Evolutionary conservation across 2,329 filamentous ascomycete species (phyloP).

Genomic region (Paecilomyces sp.): DNA sequence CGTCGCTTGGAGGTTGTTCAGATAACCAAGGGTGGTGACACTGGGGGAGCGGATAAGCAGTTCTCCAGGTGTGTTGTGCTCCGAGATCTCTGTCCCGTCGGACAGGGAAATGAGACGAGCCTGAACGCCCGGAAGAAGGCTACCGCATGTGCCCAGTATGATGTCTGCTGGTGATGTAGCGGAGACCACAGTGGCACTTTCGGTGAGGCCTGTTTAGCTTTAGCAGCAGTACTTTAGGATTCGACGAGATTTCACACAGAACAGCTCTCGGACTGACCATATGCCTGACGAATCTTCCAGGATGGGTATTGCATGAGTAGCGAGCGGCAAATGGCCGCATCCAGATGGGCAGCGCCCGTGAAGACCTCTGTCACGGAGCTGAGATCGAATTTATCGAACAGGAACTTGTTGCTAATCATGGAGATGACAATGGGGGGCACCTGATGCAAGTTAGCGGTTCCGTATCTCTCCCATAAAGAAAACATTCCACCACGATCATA

Average conservation of each 20-base stretch:
- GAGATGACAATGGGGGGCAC: conserved; percentile 64
- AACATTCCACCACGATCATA: too few relatives aligned
- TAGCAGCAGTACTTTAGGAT: too few relatives aligned
- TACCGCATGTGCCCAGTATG: conserved; percentile 60
- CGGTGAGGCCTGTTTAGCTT: conserved; percentile 49
- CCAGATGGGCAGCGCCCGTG: too few relatives aligned
- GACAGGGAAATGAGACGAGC: conserved; percentile 53
- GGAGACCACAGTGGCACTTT: conserved; percentile 57
- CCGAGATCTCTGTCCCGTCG: conserved; percentile 60
- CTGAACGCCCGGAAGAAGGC: conserved; percentile 53
- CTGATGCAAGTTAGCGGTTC: neutral
- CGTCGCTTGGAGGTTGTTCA: conserved; percentile 72
- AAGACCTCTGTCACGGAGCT: conserved; percentile 51
- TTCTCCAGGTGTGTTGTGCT: conserved; percentile 64
- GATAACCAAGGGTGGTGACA: conserved; percentile 62
- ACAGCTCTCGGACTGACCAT: too few relatives aligned
- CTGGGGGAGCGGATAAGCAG: conserved; percentile 65
- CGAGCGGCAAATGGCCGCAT: too few relatives aligned
- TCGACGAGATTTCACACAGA: too few relatives aligned
- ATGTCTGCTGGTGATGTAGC: conserved; percentile 50
- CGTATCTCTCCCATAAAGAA: too few relatives aligned
- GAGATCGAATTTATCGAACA: conserved; percentile 53
- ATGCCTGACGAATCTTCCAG: too few relatives aligned
- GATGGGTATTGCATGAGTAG: too few relatives aligned
- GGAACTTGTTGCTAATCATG: conserved; percentile 26